Evolutionary conservation across 1,284 basidiomycete species (phyloP).

Genomic region (Ganoderma sinense): DNA sequence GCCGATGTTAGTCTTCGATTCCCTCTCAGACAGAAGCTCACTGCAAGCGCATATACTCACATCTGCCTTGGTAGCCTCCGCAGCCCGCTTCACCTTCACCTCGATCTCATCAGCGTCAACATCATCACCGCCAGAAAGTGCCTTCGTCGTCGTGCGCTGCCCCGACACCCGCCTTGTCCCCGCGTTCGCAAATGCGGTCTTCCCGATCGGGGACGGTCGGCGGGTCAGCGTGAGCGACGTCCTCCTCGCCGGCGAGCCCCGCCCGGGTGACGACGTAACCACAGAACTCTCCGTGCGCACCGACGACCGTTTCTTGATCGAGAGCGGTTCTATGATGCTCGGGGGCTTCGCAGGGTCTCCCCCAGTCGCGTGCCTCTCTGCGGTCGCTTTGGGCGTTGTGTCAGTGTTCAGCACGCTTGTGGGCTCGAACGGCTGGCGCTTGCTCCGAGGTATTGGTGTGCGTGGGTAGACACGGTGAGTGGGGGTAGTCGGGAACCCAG

Average conservation of each 20-base stretch:
- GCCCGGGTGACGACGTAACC: conserved; percentile 11
- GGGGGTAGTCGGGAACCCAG: conserved; percentile 37
- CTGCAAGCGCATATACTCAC: conserved; percentile 48
- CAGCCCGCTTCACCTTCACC: conserved; percentile 48
- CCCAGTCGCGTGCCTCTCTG: conserved; percentile 19
- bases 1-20: background rate
- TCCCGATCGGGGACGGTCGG: conserved; percentile 33
- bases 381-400: conserved; percentile 52
- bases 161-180: conserved; percentile 61
- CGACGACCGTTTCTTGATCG: conserved; percentile 82
- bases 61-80: conserved; percentile 70
- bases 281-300: conserved; percentile 46
- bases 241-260: conserved; percentile 51
- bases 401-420: conserved; percentile 50
- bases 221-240: conserved; percentile 35
- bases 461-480: conserved; percentile 33
- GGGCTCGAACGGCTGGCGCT: conserved; percentile 67
- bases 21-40: background rate
- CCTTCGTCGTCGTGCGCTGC: conserved; percentile 41
- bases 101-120: conserved; percentile 44
- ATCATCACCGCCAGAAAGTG: conserved; percentile 23
- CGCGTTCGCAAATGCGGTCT: conserved; percentile 28
- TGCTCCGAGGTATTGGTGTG: conserved; percentile 70
- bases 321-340: conserved; percentile 66
- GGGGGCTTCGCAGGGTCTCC: conserved; percentile 21